Percentiles rank a stretch among this genome's conserved stretches.
Evolutionary conservation across 441 rosid genomes (phyloP).

Genomic region (Populus hybrid): DNA sequence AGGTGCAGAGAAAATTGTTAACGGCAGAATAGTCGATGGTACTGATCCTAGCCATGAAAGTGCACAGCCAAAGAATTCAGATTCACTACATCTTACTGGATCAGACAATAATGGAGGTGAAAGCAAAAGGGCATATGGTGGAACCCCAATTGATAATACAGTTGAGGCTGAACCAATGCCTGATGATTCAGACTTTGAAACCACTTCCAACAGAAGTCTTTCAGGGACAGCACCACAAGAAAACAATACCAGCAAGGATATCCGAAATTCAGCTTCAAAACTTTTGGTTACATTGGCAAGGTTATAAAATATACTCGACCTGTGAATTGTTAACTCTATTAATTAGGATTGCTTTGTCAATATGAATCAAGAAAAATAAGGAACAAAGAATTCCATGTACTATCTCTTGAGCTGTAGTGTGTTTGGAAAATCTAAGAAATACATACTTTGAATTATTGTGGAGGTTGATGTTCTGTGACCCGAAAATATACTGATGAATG

Average conservation of each 20-base stretch:
- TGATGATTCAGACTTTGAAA: slow-evolving; percentile 25
- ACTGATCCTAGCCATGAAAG: slow-evolving; percentile 25
- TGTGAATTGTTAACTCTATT: background rate
- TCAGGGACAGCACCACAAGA: slow-evolving; percentile 24
- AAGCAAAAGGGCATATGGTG: slow-evolving; percentile 26
- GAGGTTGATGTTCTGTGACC: background rate
- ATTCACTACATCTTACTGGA: slow-evolving; percentile 17
- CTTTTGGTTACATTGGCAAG: slow-evolving; percentile 25
- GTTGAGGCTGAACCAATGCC: slow-evolving; percentile 19
- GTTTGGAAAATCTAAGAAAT: background rate
- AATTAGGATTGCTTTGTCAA: background rate
- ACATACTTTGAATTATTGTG: background rate
- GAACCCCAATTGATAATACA: slow-evolving; percentile 19
- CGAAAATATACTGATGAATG: background rate
- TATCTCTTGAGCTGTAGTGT: background rate
- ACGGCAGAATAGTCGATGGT: slow-evolving; percentile 10
- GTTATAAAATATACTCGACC: slow-evolving; percentile 18
- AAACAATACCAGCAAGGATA: slow-evolving; percentile 21
- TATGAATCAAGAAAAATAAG: background rate
- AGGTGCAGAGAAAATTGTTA: slow-evolving; percentile 25
- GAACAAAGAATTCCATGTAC: background rate
- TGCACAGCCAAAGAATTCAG: slow-evolving; percentile 24
- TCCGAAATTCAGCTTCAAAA: slow-evolving; percentile 24
- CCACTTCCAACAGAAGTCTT: slow-evolving; percentile 20
- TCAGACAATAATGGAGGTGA: slow-evolving; percentile 26